phyloP scores from a whole-genome alignment of 176 grass and related monocot genomes.

The Oryza meyeriana region DNA sequence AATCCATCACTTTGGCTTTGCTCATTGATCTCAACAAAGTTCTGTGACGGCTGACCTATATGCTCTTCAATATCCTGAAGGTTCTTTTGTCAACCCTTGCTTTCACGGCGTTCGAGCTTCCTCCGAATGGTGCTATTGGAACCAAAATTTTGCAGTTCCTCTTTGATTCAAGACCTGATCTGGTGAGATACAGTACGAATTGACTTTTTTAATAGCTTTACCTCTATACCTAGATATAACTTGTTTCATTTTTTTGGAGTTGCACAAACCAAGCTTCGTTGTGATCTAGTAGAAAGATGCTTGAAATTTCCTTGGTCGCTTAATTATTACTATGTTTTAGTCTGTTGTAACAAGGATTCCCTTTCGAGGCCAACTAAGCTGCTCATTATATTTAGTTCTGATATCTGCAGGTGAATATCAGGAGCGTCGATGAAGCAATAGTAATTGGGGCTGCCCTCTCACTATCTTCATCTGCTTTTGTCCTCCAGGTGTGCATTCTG shows the following conservation, averaged over 20 bases:
- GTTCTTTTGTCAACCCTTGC: slow-evolving; percentile 90
- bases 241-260: not conserved
- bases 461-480: slow-evolving; percentile 99
- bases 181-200: slow-evolving; percentile 36
- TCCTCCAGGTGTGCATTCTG: slow-evolving; percentile 76
- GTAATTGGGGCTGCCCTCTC: slow-evolving; percentile 97
- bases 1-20: not conserved
- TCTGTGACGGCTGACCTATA: slow-evolving; percentile 17
- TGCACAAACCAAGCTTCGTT: not conserved
- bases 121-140: slow-evolving; percentile 87
- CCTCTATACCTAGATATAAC: not conserved
- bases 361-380: not conserved
- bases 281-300: not conserved
- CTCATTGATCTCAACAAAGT: not conserved
- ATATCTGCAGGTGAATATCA: slow-evolving; percentile 79
- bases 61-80: slow-evolving; percentile 37
- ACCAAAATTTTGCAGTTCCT: slow-evolving; percentile 95
- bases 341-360: not conserved
- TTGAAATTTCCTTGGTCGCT: slow-evolving; percentile 5
- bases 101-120: slow-evolving; percentile 96
- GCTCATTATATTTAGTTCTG: slow-evolving; percentile 6
- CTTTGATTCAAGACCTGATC: slow-evolving; percentile 86
- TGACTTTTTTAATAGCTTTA: not conserved
- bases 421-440: slow-evolving; percentile 95
- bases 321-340: not conserved